Base-by-base conservation (phyloP, 768 basidiomycete species). In the Lactarius akahatsu region DNA sequence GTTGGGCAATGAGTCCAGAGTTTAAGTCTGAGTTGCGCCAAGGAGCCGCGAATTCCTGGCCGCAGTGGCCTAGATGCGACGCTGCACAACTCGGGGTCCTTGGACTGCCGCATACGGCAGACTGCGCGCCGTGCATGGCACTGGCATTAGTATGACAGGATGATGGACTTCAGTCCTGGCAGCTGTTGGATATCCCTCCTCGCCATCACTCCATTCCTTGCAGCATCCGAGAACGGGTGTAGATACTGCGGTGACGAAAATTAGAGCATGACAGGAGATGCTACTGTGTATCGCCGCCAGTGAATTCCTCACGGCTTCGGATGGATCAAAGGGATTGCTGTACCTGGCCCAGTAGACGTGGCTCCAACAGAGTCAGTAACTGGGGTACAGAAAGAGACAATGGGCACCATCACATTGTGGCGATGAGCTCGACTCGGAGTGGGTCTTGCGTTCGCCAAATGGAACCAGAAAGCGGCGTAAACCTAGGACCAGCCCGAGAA, bases 261-360 rank as follows among this genome's bases (percentile, higher is more conserved):
- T 62, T 62, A 40, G 36, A 32, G 61, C 61, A 62, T 58, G 50
- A 55, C 32, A 20, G 30, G 30, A 18, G 2, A 56, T 47, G 50
- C 1, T 40, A 30, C 36, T 36, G 57, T 62, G 55, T 30, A 50
- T 41, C 56, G 43, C 8, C 23, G 26, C 23, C 50, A 16, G 23
- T 45, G 28, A 57, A 61, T 38, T 26, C 30, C 56, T 52, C 15
- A 10, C 15, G 43, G 38, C 56, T 32, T 62, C 20, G 26, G 54
- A 7, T 56, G 52, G 30, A 47, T 26, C 55, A 56, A 47, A 45
- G 23, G 23, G 38, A 65, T 32, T 20, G 23, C 40, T 18, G 57
- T 56, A 40, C 55, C 28, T 34, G 56, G 45, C 60, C 30, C 32
- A 38, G 43, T 34, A 65, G 59, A 16, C 34, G 41, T 38, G 26